Base-by-base conservation (phyloP, 768 basidiomycete species). In the Phylloporus sp. region DNA sequence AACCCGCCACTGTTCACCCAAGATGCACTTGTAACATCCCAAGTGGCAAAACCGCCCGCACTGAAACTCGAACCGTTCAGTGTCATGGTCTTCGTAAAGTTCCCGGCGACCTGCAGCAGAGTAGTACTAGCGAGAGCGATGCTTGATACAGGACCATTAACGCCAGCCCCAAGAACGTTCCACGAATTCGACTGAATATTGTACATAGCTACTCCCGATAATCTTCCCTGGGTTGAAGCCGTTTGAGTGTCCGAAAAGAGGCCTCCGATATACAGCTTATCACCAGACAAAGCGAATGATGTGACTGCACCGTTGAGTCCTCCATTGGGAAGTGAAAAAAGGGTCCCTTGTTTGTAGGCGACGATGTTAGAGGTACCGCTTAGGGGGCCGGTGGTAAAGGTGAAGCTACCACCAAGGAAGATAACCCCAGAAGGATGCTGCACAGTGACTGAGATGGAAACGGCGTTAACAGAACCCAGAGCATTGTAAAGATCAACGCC, bases 221-320 rank as follows among this genome's bases (percentile, higher is more conserved):
- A 70, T 29, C 69, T 72, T 48, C 80, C 79, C 41, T 76, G 71
- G 2, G 74, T 77, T 0, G 84, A 80, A 15, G 76, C 71, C 6
- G 76, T 72, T 2, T 68, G 66, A 0, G 91, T 88, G 55, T 88
- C 85, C 1, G 76, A 78, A 73, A 99, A 99, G 0, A 82, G 74
- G 1, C 97, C 97, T n/a, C 92, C 95, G 35, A 95, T 82, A 65
- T 79, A 97, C 11, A 98, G 69, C 18, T 73, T 73, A 59, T 88
- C 77, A 11, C 80, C 83, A 48, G 76, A 71, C 28, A 87, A 60
- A n/a, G 78, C 73, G 35, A 95, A 65, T 0, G 90, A 79, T 9
- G 78, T 74, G 9, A 98, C 91, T 9, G 77, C 69, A 4, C 90
- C 95, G 63, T 95, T 84, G 48, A 98, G 75, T 10, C 97, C 97